Conservation (phyloP, 225 moss, liverwort and hornwort genomes). For the Pseudoscleropodium purum region DNA sequence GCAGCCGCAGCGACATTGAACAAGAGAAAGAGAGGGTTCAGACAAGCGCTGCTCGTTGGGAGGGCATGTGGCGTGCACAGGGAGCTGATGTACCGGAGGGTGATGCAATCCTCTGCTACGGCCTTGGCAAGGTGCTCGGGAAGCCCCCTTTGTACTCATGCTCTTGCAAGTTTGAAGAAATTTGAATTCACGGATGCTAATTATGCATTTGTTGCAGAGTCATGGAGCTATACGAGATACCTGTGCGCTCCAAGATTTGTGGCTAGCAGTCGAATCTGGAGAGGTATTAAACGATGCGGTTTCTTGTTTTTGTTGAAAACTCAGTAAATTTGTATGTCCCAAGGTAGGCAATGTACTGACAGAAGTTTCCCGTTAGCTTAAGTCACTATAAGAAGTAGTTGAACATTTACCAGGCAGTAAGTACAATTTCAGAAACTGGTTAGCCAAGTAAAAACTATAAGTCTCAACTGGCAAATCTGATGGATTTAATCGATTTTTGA, state of each 20-base stretch:
- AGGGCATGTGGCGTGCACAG: constrained; percentile 47
- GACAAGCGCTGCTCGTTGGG: constrained; percentile 63
- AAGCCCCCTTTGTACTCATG: background rate
- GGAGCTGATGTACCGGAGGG: constrained; percentile 75
- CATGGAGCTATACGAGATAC: constrained; percentile 29
- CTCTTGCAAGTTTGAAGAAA: background rate
- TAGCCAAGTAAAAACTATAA: background rate
- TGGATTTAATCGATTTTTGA: background rate
- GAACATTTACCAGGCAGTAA: background rate
- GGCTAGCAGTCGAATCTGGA: constrained; percentile 76
- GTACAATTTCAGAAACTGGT: background rate
- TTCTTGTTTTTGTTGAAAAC: background rate
- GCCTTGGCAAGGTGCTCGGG: constrained; percentile 62
- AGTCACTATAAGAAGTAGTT: background rate
- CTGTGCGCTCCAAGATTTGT: constrained; percentile 58
- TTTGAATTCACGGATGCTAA: background rate
- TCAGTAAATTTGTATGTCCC: background rate
- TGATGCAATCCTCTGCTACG: constrained; percentile 67
- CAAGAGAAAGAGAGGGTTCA: constrained; percentile 72
- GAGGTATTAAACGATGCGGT: constrained; percentile 38
- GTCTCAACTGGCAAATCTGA: background rate
- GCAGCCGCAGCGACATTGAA: constrained; percentile 42
- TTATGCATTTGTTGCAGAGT: constrained; percentile 31
- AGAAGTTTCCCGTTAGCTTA: background rate
- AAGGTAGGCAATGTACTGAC: background rate